These are phyloP conservation scores for Botryobasidium botryosum DNA, from an alignment of 768 basidiomycete species.

Conservation along the genomic window DNA sequence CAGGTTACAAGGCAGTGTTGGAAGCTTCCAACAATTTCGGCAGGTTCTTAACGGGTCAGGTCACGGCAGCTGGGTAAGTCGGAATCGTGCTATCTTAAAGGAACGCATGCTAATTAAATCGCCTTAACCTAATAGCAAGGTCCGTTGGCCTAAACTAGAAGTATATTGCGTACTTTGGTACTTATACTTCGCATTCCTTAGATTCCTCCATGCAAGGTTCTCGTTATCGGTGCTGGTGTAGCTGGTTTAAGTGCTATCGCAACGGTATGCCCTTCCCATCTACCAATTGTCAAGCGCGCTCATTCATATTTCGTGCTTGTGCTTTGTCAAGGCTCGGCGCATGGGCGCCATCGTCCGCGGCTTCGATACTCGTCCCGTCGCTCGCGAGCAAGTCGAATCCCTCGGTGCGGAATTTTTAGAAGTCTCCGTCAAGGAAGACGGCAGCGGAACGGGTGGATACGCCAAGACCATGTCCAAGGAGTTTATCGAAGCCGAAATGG, in stretches of 20 bases:
- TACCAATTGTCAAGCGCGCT: not conserved
- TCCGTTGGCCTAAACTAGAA: too few relatives aligned
- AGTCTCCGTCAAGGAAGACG: slow-evolving; percentile 63
- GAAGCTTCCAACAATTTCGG: slow-evolving; percentile 85
- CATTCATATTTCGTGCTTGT: slow-evolving; percentile 1
- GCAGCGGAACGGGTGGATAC: slow-evolving; percentile 68
- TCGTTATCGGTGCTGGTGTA: slow-evolving; percentile 79
- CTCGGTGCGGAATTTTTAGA: slow-evolving; percentile 85
- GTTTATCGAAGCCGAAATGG: slow-evolving; percentile 79
- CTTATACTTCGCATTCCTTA: slow-evolving; percentile 18
- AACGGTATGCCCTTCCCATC: slow-evolving; percentile 31
- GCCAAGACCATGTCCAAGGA: slow-evolving; percentile 85
- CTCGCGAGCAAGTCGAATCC: slow-evolving; percentile 78
- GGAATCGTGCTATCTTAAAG: too few relatives aligned
- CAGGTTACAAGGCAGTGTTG: slow-evolving; percentile 84
- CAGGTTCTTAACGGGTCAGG: slow-evolving; percentile 78
- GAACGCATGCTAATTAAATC: too few relatives aligned
- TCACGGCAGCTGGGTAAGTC: slow-evolving; percentile 76
- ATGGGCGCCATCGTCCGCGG: slow-evolving; percentile 79
- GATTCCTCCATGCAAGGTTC: slow-evolving; percentile 75
- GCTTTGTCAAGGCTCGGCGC: slow-evolving; percentile 40
- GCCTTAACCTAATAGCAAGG: too few relatives aligned
- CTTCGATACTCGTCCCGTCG: slow-evolving; percentile 73
- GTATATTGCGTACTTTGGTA: too few relatives aligned
- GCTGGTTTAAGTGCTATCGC: slow-evolving; percentile 79